A percentile compares a stretch with the other conserved stretches of the same genome.
These are phyloP conservation scores for Xylaria grammica DNA, from an alignment of 495 filamentous ascomycete species.

Conservation along the genomic window DNA sequence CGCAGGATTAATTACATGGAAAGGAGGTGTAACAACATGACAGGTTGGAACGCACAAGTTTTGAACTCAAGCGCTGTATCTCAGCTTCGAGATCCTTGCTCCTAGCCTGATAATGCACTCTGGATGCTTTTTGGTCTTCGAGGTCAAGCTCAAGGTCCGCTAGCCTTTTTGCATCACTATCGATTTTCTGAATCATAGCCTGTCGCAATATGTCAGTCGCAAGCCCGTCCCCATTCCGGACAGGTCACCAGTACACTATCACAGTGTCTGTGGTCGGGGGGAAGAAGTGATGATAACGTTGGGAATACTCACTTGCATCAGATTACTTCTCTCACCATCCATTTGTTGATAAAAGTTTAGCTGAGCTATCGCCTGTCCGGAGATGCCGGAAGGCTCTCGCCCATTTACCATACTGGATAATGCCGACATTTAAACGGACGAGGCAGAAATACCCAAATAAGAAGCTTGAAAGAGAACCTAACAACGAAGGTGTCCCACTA, in stretches of 20 bases:
- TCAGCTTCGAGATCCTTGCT: slow-evolving; percentile 30
- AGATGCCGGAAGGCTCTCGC: slow-evolving; percentile 8
- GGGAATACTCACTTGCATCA: slow-evolving; percentile 20
- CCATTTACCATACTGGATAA: slow-evolving; percentile 10
- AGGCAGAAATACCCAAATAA: neutral
- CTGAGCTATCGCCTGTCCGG: slow-evolving; percentile 7
- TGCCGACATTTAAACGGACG: slow-evolving; percentile 15
- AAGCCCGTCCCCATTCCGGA: neutral
- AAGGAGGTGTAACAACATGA: neutral
- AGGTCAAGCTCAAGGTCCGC: slow-evolving; percentile 37
- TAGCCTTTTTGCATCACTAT: slow-evolving; percentile 28
- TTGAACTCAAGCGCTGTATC: slow-evolving; percentile 26
- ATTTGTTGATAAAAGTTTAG: slow-evolving; percentile 16
- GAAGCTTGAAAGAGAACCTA: neutral
- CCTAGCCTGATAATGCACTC: slow-evolving; percentile 30
- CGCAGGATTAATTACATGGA: neutral
- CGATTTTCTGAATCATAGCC: slow-evolving; percentile 24
- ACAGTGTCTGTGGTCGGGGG: neutral
- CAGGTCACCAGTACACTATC: neutral
- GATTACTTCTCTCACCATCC: slow-evolving; percentile 15
- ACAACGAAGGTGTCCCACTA: neutral
- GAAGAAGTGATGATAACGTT: neutral
- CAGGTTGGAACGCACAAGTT: slow-evolving; percentile 32
- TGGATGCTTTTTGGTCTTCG: slow-evolving; percentile 36
- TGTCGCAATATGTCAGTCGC: slow-evolving; percentile 14